Conservation (phyloP, 1,284 basidiomycete species). For the Boletus chippewaensis region DNA sequence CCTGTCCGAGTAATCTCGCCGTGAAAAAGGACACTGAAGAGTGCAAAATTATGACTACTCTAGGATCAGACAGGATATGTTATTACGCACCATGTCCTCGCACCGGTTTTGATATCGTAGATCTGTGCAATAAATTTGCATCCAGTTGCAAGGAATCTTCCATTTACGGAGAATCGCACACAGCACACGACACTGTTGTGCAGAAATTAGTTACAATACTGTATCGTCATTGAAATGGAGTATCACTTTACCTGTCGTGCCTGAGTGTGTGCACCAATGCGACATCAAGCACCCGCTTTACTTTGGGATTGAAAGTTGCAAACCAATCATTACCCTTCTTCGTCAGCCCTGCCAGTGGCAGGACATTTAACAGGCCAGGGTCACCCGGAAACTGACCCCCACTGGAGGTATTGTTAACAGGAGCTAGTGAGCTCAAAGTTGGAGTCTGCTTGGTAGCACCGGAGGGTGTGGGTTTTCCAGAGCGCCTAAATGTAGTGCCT, state of each 20-base stretch:
- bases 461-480: constrained; percentile 28
- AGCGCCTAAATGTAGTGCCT: no score
- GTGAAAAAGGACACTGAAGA: constrained; percentile 53
- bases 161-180: constrained; percentile 78
- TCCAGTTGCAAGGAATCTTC: constrained; percentile 71
- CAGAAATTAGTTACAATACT: constrained; percentile 7
- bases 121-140: constrained; percentile 74
- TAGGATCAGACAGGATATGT: neutral
- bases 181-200: constrained; percentile 66
- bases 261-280: constrained; percentile 82
- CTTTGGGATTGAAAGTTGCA: constrained; percentile 86
- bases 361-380: constrained; percentile 41
- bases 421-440: constrained; percentile 22
- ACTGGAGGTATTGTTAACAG: constrained; percentile 26
- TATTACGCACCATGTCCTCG: constrained; percentile 48
- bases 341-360: constrained; percentile 51
- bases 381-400: constrained; percentile 40
- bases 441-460: constrained; percentile 25
- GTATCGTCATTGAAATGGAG: neutral
- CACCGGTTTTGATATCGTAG: constrained; percentile 68
- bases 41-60: constrained; percentile 13
- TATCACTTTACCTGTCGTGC: constrained; percentile 77
- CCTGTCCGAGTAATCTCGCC: constrained; percentile 64
- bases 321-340: constrained; percentile 94
- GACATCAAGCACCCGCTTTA: constrained; percentile 82